Evolutionary conservation across 371 early-diverging fungal genomes (phyloP).

Genomic region (Mucor indicus): DNA sequence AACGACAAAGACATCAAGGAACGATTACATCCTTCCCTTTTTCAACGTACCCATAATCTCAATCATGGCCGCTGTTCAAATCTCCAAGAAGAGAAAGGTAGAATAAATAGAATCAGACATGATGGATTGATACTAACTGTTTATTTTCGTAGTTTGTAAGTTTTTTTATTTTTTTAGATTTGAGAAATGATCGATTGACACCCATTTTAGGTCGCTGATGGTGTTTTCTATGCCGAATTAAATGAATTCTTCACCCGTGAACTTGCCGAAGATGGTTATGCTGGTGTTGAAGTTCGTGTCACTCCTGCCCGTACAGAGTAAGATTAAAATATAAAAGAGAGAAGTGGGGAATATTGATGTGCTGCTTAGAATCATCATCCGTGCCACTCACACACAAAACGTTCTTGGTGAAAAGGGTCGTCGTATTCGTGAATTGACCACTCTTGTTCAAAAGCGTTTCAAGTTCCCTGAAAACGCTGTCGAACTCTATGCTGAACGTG

Average conservation of each 20-base stretch:
- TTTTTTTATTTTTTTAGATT: not conserved
- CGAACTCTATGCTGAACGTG: slow-evolving; percentile 98
- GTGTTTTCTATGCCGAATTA: slow-evolving; percentile 99
- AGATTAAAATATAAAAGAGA: no score
- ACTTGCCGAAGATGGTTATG: slow-evolving; percentile 85
- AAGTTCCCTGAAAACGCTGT: slow-evolving; percentile 96
- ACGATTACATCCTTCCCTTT: no score
- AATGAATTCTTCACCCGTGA: slow-evolving; percentile 98
- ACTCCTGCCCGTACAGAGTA: slow-evolving; percentile 96
- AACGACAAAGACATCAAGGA: no score
- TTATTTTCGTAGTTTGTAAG: slow-evolving; percentile 44
- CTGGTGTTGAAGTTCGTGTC: slow-evolving; percentile 98
- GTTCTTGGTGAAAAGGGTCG: slow-evolving; percentile 98
- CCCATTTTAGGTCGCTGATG: slow-evolving; percentile 78
- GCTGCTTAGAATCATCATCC: slow-evolving; percentile 87
- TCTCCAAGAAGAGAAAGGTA: slow-evolving; percentile 11
- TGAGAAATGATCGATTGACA: not conserved
- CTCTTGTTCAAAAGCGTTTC: slow-evolving; percentile 98
- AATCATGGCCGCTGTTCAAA: slow-evolving; percentile 4
- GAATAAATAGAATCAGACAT: not conserved
- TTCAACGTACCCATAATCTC: no score
- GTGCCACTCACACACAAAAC: slow-evolving; percentile 97
- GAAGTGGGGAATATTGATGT: not conserved
- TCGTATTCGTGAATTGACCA: slow-evolving; percentile 97
- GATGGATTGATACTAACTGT: not conserved